phyloP scores from a whole-genome alignment of 139 green algal genomes.

The Chlamydomonas sp. region DNA sequence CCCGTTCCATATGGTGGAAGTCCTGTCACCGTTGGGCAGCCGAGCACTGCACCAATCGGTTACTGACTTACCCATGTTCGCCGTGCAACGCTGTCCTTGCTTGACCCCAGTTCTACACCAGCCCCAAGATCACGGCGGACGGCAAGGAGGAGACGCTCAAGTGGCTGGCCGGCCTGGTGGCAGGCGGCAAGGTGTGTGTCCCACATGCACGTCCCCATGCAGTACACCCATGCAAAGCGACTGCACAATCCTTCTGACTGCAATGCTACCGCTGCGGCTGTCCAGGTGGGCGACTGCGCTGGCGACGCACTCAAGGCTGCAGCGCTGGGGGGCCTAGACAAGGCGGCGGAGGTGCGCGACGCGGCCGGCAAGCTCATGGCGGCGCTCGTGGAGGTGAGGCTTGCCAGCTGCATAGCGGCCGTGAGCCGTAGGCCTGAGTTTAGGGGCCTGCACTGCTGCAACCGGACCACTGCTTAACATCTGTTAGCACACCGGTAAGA shows the following conservation, averaged over 20 bases:
- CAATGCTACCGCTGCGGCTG: neutral
- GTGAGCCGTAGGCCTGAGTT: neutral
- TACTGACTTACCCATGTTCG: too few relatives aligned
- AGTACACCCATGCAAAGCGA: neutral
- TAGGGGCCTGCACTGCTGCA: neutral
- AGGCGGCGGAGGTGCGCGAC: conserved; percentile 80
- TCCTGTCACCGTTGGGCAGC: too few relatives aligned
- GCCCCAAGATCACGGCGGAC: conserved; percentile 78
- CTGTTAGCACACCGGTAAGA: too few relatives aligned
- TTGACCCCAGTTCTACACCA: conserved; percentile 39
- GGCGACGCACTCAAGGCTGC: conserved; percentile 46
- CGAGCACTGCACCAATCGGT: too few relatives aligned
- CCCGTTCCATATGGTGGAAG: too few relatives aligned
- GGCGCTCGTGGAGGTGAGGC: conserved; percentile 58
- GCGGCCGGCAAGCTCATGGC: conserved; percentile 62
- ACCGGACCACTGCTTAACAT: too few relatives aligned
- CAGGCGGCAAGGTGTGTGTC: neutral
- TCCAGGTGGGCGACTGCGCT: conserved; percentile 31
- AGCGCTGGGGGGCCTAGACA: conserved; percentile 70
- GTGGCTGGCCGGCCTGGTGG: conserved; percentile 55
- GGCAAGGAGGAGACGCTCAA: conserved; percentile 68
- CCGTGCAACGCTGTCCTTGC: too few relatives aligned
- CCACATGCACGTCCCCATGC: neutral
- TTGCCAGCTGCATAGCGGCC: neutral
- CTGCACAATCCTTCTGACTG: neutral